Evolutionary conservation across 208 protist species (phyloP).

Genomic region (Trypanosoma brucei): DNA sequence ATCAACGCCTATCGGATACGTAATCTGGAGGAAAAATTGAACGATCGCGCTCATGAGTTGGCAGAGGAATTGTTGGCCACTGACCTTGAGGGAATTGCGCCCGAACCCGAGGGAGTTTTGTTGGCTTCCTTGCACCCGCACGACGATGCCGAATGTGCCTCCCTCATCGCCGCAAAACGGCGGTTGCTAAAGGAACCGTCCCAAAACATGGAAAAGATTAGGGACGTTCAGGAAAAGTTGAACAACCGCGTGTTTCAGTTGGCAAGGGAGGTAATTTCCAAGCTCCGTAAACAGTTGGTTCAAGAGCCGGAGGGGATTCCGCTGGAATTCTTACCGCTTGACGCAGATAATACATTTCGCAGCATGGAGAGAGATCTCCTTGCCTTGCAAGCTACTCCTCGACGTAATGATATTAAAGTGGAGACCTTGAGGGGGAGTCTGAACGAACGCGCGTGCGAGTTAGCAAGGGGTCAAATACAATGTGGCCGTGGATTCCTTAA

Average conservation of each 20-base stretch:
- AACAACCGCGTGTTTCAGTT: constrained; percentile 55
- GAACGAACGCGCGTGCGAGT: constrained; percentile 44
- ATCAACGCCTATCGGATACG: constrained; percentile 32
- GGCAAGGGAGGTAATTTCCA: constrained; percentile 41
- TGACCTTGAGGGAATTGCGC: constrained; percentile 53
- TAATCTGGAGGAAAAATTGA: constrained; percentile 59
- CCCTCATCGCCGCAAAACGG: constrained; percentile 36
- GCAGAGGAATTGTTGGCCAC: constrained; percentile 62
- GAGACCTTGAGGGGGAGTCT: constrained; percentile 37
- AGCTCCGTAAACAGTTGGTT: constrained; percentile 57
- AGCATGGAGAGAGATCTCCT: constrained; percentile 58
- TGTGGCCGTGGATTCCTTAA: constrained; percentile 60
- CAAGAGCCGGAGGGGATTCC: constrained; percentile 56
- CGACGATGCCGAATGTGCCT: constrained; percentile 44
- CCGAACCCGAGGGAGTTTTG: constrained; percentile 53
- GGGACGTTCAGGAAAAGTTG: constrained; percentile 42
- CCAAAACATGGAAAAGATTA: constrained; percentile 23
- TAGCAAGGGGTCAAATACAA: constrained; percentile 51
- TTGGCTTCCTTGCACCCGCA: constrained; percentile 49
- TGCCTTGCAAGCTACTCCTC: constrained; percentile 33
- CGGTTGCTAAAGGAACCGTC: constrained; percentile 30
- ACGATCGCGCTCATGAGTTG: constrained; percentile 51
- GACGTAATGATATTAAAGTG: constrained; percentile 44
- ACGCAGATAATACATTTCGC: constrained; percentile 52
- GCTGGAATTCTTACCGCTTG: constrained; percentile 49